Evolutionary conservation across 2,329 filamentous ascomycete species (phyloP), one percentile per base, ranked within the genome.

Genomic region (Fusarium secorum): DNA sequence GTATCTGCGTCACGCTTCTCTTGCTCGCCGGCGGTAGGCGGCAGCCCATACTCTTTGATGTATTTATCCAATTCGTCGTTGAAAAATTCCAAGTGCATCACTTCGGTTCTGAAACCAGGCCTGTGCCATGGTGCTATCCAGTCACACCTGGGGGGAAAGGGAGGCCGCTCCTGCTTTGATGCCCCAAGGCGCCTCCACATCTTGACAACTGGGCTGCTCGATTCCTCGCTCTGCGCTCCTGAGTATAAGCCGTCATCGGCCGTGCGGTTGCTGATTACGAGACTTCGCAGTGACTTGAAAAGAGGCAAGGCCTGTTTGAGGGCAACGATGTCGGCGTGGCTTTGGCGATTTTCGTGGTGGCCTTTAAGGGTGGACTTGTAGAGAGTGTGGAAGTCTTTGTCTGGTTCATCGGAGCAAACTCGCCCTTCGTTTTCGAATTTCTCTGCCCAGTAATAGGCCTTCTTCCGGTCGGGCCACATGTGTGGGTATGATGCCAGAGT

Each of bases 401-500:
- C 30, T 13, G 53, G 39, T 6, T 9, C 22, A 5, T 8, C 0
- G 3, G 30, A n/a, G 28, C 51, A 54, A 11, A 17, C 4, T 0
- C 24, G n/a, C 0, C 11, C 17, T 13, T 13, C 28, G 1, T 48
- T 0, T 0, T 32, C 20, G 11, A 48, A 32, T 3, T 9, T 13
- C 2, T 11, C 4, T 4, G 1, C 0, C 45, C 7, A 48, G 4
- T 2, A 0, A 17, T 53, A 38, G 3, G 24, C 1, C 10, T 4
- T 38, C 26, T 39, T 38, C 0, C 24, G 26, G 0, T 30, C 2
- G 3, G 33, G 20, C 35, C 51, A 39, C 0, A 5, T 8, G 0
- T 14, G 18, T 0, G 18, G 11, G 11, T 53, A 28, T 0, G 35
- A 42, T 2, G 52, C 52, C 1, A 41, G 0, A 3, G 49, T n/a